Base-by-base conservation (phyloP, 1,284 basidiomycete species). In the Heterobasidion parviporum region DNA sequence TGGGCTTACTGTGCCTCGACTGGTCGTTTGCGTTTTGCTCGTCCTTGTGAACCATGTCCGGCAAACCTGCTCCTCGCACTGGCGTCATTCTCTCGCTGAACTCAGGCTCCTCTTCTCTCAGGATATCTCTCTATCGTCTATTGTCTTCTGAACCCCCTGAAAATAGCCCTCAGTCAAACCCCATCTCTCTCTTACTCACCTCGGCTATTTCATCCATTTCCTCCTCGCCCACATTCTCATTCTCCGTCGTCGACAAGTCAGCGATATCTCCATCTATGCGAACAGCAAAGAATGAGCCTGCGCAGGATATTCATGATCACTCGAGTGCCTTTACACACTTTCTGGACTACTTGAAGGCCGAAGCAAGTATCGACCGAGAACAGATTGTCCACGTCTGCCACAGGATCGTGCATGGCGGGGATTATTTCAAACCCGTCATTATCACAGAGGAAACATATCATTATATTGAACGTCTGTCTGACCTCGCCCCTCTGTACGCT, bases 351-450 rank as follows among this genome's bases (percentile, higher is more conserved):
- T 70, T 88, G 38, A 64, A 76, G 56, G 55, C 66, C 8, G 72
- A 77, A 34, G 70, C 69, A 2, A 68, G 70, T 52, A 74, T 85
- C 47, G 72, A 80, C 59, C 67, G 66, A 15, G 63, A 68, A 38
- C 61, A 74, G 3, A 79, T 89, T 54, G 69, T 65, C 6, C 74
- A 81, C 57, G 74, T 87, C 47, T 87, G 85, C 60, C 85, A 89
- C 65, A 78, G 82, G 35, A 85, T 93, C 50, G 92, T 95, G 1
- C 92, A 94, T 63, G 92, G 92, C 2, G 92, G 92, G 2, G 79
- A 81, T 52, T 88, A 87, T 63, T 74, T 73, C 18, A 75, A 81
- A 32, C 87, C 90, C 0, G 82, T 92, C 14, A 62, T 81, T 44
- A 82, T 94, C 57, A 82, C 72, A 64, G 77, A 77, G 64, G 76